phyloP scores from a whole-genome alignment of 768 basidiomycete genomes.

The Sarcomyxa edulis region DNA sequence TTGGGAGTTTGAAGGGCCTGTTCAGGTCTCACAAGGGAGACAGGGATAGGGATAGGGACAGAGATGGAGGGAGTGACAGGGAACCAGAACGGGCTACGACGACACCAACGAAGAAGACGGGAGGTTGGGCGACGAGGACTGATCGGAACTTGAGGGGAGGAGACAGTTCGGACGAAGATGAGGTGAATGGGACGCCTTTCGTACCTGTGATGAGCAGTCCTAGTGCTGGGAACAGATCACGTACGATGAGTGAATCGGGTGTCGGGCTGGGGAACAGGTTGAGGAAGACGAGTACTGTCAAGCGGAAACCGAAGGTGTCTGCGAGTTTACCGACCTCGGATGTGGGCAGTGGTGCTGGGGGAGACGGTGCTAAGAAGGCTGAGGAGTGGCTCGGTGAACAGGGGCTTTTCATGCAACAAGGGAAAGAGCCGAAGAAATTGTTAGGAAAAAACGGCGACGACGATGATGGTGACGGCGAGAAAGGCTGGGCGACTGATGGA shows the following conservation, averaged over 20 bases:
- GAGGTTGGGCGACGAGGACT: constrained; percentile 20
- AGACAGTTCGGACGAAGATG: constrained; percentile 13
- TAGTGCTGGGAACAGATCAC: background rate
- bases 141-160: constrained; percentile 15
- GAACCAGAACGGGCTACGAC: constrained; percentile 4
- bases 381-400: background rate
- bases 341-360: background rate
- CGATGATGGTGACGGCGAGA: constrained; percentile 3
- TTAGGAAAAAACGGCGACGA: background rate
- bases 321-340: background rate
- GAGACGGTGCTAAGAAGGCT: background rate
- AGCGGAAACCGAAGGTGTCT: background rate
- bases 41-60: constrained; percentile 19
- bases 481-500: constrained; percentile 11
- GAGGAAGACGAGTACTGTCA: background rate
- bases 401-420: no score
- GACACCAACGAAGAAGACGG: background rate
- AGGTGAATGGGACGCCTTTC: constrained; percentile 17
- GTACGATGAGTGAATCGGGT: background rate
- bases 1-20: constrained; percentile 41
- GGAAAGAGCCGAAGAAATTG: background rate
- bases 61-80: constrained; percentile 9
- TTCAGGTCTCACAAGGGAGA: constrained; percentile 23
- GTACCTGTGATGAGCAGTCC: constrained; percentile 8
- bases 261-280: background rate